A percentile compares a stretch with the other conserved stretches of the same genome.
These are phyloP conservation scores for Xylona heveae DNA, from an alignment of 495 filamentous ascomycete genomes.

Conservation along the genomic window DNA sequence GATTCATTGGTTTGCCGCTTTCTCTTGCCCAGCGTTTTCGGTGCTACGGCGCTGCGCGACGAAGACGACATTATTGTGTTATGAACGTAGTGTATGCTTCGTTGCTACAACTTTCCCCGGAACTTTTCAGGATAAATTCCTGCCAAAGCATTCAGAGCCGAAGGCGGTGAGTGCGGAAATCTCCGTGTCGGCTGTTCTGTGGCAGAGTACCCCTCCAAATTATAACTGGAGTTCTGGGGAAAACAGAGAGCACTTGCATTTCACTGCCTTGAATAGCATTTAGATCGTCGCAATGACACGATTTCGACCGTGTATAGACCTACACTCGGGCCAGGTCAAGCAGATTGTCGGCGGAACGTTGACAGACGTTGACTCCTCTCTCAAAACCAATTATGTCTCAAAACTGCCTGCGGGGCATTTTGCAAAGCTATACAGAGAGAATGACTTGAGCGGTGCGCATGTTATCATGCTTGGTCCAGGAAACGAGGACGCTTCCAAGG, in stretches of 20 bases:
- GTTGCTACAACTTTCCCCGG: too few relatives aligned
- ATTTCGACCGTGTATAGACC: conserved; percentile 91
- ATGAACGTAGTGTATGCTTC: neutral
- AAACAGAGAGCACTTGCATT: too few relatives aligned
- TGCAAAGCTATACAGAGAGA: conserved; percentile 51
- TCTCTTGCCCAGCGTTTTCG: conserved; percentile 8
- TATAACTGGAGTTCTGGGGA: too few relatives aligned
- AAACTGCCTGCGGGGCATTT: conserved; percentile 61
- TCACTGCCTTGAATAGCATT: too few relatives aligned
- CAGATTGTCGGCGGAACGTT: conserved; percentile 95
- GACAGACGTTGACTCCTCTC: conserved; percentile 33
- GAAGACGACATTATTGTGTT: conserved; percentile 1
- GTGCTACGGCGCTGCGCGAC: conserved; percentile 3
- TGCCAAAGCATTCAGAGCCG: too few relatives aligned
- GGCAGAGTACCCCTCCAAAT: too few relatives aligned
- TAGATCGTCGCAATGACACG: conserved; percentile 80
- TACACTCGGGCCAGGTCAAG: conserved; percentile 89
- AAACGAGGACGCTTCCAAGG: conserved; percentile 58
- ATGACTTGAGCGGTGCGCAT: conserved; percentile 58
- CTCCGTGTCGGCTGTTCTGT: too few relatives aligned
- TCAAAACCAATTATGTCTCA: conserved; percentile 85
- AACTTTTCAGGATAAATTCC: too few relatives aligned
- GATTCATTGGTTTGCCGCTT: conserved; percentile 10
- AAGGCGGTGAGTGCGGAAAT: too few relatives aligned
- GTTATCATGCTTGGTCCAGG: conserved; percentile 89